Evolutionary conservation across 495 filamentous ascomycete species (phyloP).

Genomic region (Podospora pseudoanserina): DNA sequence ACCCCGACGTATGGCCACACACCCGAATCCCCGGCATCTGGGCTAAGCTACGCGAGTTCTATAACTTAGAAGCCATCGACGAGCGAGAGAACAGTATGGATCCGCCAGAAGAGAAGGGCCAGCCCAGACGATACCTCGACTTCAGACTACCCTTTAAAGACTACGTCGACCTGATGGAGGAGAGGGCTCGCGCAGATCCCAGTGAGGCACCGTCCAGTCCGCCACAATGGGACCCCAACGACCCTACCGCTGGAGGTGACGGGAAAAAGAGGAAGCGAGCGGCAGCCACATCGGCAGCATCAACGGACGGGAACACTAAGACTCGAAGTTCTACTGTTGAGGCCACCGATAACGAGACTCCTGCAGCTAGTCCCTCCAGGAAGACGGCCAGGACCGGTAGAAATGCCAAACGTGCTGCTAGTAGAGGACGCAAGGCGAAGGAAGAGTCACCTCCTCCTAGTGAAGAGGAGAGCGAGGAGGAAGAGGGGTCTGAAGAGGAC

Average conservation of each 20-base stretch:
- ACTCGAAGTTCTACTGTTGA: constrained; percentile 53
- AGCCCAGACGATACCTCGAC: constrained; percentile 55
- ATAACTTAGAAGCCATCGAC: constrained; percentile 85
- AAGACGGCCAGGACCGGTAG: constrained; percentile 36
- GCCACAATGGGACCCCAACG: constrained; percentile 45
- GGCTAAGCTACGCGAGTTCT: constrained; percentile 77
- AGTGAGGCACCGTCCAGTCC: constrained; percentile 56
- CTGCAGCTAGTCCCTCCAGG: constrained; percentile 36
- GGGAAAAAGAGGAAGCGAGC: constrained; percentile 48
- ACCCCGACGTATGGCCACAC: constrained; percentile 63
- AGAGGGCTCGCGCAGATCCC: constrained; percentile 56
- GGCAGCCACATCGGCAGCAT: constrained; percentile 20
- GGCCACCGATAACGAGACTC: constrained; percentile 47
- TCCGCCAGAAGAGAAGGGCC: constrained; percentile 55
- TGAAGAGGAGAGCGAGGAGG: constrained; percentile 59
- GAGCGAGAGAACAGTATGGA: constrained; percentile 71
- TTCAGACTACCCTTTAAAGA: constrained; percentile 77
- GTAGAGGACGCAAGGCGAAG: constrained; percentile 36
- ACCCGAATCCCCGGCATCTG: constrained; percentile 88
- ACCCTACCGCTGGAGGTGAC: constrained; percentile 20
- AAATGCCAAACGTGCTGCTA: constrained; percentile 39
- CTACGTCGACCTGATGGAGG: constrained; percentile 72
- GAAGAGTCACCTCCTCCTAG: constrained; percentile 54
- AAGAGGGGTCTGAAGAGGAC: constrained; percentile 54
- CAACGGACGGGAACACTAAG: constrained; percentile 33